phyloP scores from a whole-genome alignment of 1,284 basidiomycete species.

The Sporisorium reilianum region DNA sequence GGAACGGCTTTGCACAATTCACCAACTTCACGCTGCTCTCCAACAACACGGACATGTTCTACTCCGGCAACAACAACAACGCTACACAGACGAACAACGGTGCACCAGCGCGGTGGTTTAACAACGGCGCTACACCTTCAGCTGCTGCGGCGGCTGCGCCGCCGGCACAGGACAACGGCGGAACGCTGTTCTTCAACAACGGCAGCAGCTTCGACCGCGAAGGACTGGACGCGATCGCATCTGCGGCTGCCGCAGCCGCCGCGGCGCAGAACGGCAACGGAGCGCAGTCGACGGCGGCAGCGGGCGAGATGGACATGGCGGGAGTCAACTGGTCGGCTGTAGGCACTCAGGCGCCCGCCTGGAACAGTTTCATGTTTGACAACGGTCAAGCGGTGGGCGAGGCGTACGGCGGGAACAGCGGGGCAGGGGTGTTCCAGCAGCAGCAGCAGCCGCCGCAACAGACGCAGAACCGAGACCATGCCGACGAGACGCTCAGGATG shows the following conservation, averaged over 20 bases:
- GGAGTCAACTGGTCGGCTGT: slow-evolving; percentile 17
- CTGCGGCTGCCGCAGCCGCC: slow-evolving; percentile 31
- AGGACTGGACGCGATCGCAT: slow-evolving; percentile 36
- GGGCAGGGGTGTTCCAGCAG: neutral
- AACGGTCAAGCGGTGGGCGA: neutral
- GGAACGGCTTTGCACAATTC: slow-evolving; percentile 24
- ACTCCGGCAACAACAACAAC: slow-evolving; percentile 16
- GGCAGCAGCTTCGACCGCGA: slow-evolving; percentile 21
- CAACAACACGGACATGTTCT: slow-evolving; percentile 37
- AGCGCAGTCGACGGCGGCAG: neutral
- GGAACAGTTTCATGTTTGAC: slow-evolving; percentile 36
- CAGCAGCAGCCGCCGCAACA: neutral
- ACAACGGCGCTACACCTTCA: slow-evolving; percentile 5
- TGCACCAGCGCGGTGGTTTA: slow-evolving; percentile 13
- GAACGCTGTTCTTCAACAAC: slow-evolving; percentile 19
- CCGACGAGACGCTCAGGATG: slow-evolving; percentile 48
- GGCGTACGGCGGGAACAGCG: neutral
- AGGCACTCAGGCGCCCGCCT: slow-evolving; percentile 7
- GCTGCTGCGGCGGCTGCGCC: neutral
- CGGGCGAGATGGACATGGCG: slow-evolving; percentile 19
- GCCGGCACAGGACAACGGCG: slow-evolving; percentile 2
- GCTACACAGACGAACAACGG: neutral
- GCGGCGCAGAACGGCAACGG: slow-evolving; percentile 2
- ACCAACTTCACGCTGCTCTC: slow-evolving; percentile 40
- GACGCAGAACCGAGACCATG: slow-evolving; percentile 11